Percentiles rank a stretch among this genome's conserved stretches.
These are phyloP conservation scores for Flaveria linearis DNA, from an alignment of 129 eudicot genomes.

Conservation along the genomic window DNA sequence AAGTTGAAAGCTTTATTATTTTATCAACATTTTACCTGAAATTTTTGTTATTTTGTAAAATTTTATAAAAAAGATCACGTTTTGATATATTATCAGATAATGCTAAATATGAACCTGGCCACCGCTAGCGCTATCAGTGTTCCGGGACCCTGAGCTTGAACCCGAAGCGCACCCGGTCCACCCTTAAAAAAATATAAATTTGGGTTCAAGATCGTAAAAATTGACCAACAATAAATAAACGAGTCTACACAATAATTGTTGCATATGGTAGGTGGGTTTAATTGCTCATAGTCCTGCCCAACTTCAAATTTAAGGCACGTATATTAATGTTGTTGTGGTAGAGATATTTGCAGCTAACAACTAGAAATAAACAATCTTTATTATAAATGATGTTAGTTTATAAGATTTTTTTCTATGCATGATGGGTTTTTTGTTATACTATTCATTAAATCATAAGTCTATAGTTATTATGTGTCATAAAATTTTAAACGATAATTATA, in stretches of 20 bases:
- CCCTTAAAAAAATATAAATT: slow-evolving; percentile 5
- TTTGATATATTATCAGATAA: too few species aligned
- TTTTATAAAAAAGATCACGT: not conserved
- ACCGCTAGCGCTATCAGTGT: too few species aligned
- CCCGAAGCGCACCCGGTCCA: too few species aligned
- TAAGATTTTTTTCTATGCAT: not conserved
- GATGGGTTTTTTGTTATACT: not conserved
- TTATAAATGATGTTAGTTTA: not conserved
- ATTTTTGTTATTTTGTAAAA: too few species aligned
- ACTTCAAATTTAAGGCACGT: slow-evolving; percentile 24
- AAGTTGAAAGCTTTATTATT: not conserved
- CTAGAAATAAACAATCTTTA: slow-evolving; percentile 17
- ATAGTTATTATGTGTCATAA: not conserved
- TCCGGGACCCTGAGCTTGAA: too few species aligned
- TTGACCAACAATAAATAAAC: slow-evolving; percentile 15
- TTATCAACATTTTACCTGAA: too few species aligned
- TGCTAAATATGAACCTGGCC: not conserved
- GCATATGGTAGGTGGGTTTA: slow-evolving; percentile 35
- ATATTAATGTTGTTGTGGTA: slow-evolving; percentile 29
- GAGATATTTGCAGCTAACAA: slow-evolving; percentile 12
- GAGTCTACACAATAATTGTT: slow-evolving; percentile 29
- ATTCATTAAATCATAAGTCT: not conserved
- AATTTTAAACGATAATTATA: not conserved
- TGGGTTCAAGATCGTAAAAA: not conserved
- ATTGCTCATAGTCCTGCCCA: slow-evolving; percentile 32